Base-by-base conservation (phyloP, 768 basidiomycete genomes). In the Rhizopogon rudus region DNA sequence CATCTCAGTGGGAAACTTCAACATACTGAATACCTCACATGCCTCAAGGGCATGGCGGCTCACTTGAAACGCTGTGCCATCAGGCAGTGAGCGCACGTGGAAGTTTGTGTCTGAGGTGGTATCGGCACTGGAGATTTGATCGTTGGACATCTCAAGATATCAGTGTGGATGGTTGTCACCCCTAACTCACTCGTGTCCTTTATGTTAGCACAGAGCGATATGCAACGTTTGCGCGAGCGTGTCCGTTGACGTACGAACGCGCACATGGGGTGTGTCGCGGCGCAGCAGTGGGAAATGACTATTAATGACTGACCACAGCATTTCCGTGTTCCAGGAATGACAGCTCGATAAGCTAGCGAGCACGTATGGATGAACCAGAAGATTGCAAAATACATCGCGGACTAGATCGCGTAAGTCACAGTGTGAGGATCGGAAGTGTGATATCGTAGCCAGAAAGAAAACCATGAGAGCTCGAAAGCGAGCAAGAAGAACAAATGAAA, bases 1-100 rank as follows among this genome's bases (percentile, higher is more conserved):
- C 9, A 33, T 37, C 31, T 33, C 8, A 3, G n/a, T 31, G 17
- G 28, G 35, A 42, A 48, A 60, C 35, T 37, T 44, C 14, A 17
- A 70, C 83, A 54, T 68, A 87, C 87, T 72, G 61, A 89, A 88
- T 56, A 87, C 79, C 61, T 82, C 77, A 62, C 86, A 87, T 51
- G 70, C 74, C 45, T 68, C 67, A 56, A 88, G 70, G 20, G 77
- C 77, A 39, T 70, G 61, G 41, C 78, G 78, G 60, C 72, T 74
- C 55, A 82, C 85, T 1, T 65, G 60, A 66, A 84, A 86, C 40
- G 68, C 69, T 29, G 75, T 67, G 29, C 71, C 73, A 67, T 86
- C 83, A 37, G 73, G 74, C 22, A 77, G 67, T 43, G 84, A 85
- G 37, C 75, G 78, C 17, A 88, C 76, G 33, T 68, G 59, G 60